Evolutionary conservation across 331 rosid genomes (phyloP), one percentile per base, ranked within the genome.

Genomic region (Phaseolus coccineus): DNA sequence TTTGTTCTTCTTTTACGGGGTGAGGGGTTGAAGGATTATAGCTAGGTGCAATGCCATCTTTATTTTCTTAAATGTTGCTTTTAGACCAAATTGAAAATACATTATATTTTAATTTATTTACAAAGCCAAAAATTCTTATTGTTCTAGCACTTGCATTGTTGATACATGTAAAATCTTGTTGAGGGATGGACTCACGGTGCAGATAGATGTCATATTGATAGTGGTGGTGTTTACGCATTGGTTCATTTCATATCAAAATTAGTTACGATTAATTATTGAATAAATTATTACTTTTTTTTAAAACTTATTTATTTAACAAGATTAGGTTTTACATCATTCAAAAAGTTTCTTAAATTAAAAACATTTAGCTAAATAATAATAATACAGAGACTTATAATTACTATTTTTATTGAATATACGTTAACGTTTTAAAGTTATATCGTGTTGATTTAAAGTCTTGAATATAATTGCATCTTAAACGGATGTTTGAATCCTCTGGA

Each of bases 41-140:
- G 48, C 71, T 16, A 19, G 72, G 52, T 39, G 72, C 53, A 40
- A 40, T 66, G 19, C 35, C 72, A 40, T 44, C 12, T 68, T 68
- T 24, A 13, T 24, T 46, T 44, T 68, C 6, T 12, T 12, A 24
- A 25, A 42, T 67, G 53, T 67, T 67, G 53, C 22, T 5, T 44
- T 42, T 42, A 42, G 35, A 67, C 53, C 42, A 63, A 15, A 42
- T 2, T 42, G 53, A 13, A 68, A 44, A 6, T 42, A 24, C 3
- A 13, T 5, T 44, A 6, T 1, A 44, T 44, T 44, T 25, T 0
- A 24, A 4, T 5, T 44, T 68, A 46, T 44, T 68, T 68, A 68
- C 27, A 44, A 68, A 24, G 39, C 22, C 0, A 68, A 39, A 25
- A 68, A 13, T 12, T 0, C 31, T 39, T 19, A 9, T n/a, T 66